Evolutionary conservation across 306 rosid genomes (phyloP), one percentile per base, ranked within the genome.

Genomic region (Ochetophila trinervis): DNA sequence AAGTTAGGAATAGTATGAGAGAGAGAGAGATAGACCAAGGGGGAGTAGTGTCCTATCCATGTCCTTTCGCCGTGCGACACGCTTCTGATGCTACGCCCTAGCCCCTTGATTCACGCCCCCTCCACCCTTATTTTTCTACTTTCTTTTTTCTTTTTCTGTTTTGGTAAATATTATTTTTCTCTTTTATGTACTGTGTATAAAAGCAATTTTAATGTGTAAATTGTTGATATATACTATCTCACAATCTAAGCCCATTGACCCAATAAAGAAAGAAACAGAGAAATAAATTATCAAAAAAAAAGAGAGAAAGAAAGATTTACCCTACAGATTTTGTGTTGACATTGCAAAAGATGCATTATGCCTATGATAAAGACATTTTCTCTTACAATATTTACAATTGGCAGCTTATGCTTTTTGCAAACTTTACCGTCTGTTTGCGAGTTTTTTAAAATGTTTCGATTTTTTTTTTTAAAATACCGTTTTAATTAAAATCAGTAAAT

Each of bases 61-160:
- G 79, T 72, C 74, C 27, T 20, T 56, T 27, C 45, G 18, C 22
- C 71, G 51, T 42, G 35, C 50, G 60, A 79, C 76, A 56, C 71
- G 79, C 54, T 70, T 53, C 42, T 14, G 61, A 54, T 74, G 62
- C 76, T 67, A 52, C 63, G 69, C 78, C 42, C 20, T 18, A n/a
- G 7, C 13, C 52, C 44, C 66, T 50, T 61, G 34, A 61, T 61
- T 61, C 20, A 61, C 66, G 66, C 34, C 66, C 66, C 40, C 34
- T 32, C 19, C n/a, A n/a, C n/a, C 21, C 32, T 10, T 40, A 24
- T 4, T 52, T 14, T 32, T 61, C 36, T 40, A 0, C 9, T 36
- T 36, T 36, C 9, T 36, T 40, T 40, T 40, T 40, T 10, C 2
- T 40, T 40, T n/a, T n/a, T n/a, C n/a, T n/a, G n/a, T n/a, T n/a